Evolutionary conservation across 192 early-diverging fungal genomes (phyloP), one percentile per base, ranked within the genome.

Genomic region (Gorgonomyces haynaldii): DNA sequence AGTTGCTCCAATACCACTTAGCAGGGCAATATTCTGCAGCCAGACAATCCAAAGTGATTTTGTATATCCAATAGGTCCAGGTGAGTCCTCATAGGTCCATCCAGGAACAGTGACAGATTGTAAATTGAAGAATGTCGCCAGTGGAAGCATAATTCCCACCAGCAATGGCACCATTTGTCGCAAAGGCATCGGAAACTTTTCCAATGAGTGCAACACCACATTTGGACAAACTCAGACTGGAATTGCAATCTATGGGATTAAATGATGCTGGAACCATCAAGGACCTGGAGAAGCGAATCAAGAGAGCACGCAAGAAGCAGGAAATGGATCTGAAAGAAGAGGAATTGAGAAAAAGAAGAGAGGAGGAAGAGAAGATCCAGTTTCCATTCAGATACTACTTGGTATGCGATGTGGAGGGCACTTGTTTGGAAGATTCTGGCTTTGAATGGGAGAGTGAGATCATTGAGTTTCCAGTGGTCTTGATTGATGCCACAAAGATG

Each of bases 391-490:
- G 79, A 34, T 85, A 78, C 47, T 85, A 81, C 48, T 58, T 71
- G 22, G 82, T 83, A 24, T 74, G 85, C 50, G 87, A 90, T 62
- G 76, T 88, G 12, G 87, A 90, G 56, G 88, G 81, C 12, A 91
- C 88, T 0, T 91, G 88, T 53, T 70, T 76, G 32, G 61, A 50
- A 20, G 68, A 70, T 9, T 54, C 43, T 1, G 53, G 52, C 4
- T 81, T 76, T 37, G 65, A 73, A 4, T 88, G 70, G 45, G 67
- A 66, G 0, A 81, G 85, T 66, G 88, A 91, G 52, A 84, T 91
- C 39, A 91, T 91, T 42, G 88, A 91, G 54, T 88, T 88, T 42
- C 88, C 88, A 10, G 71, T 83, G 2, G 65, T 89, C 1, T 52
- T 89, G 5, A 49, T 89, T 4, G 69, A 83, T 22, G 81, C 71